These are phyloP conservation scores for Alternaria consortialis DNA, from an alignment of 2,329 filamentous ascomycete genomes.

Conservation along the genomic window DNA sequence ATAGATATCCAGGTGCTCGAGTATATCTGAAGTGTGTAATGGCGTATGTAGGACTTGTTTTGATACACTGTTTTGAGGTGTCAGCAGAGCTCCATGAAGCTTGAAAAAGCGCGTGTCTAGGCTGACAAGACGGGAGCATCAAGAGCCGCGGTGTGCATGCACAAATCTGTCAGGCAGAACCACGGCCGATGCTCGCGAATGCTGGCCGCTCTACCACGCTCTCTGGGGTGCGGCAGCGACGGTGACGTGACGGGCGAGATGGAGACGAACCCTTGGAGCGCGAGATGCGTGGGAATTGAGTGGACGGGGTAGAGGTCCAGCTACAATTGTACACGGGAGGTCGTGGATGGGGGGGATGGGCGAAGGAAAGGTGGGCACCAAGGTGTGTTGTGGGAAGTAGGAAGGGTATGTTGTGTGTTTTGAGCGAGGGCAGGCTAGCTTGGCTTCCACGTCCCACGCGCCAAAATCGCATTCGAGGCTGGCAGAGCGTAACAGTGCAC, in stretches of 20 bases:
- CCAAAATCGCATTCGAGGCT: conserved; percentile 42
- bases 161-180: conserved; percentile 33
- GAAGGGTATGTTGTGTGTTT: conserved; percentile 48
- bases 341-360: conserved; percentile 30
- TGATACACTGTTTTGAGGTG: conserved; percentile 45
- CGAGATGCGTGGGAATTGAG: conserved; percentile 33
- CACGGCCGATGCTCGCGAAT: conserved; percentile 36
- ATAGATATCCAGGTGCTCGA: conserved; percentile 32
- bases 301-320: conserved; percentile 44
- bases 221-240: conserved; percentile 41
- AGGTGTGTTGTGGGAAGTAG: conserved; percentile 48
- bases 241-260: conserved; percentile 43
- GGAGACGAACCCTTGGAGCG: conserved; percentile 43
- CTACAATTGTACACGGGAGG: conserved; percentile 41
- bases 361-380: conserved; percentile 38
- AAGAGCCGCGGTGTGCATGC: conserved; percentile 28
- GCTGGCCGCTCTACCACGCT: conserved; percentile 45
- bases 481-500: conserved; percentile 40
- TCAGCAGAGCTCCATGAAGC: conserved; percentile 37
- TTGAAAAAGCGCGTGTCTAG: conserved; percentile 25
- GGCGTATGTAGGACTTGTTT: conserved; percentile 46
- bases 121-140: conserved; percentile 37
- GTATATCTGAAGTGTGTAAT: conserved; percentile 37
- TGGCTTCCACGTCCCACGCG: conserved; percentile 37
- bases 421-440: conserved; percentile 38